Conservation (phyloP, 2,329 filamentous ascomycete species). For the Teratosphaeria epicoccoides region DNA sequence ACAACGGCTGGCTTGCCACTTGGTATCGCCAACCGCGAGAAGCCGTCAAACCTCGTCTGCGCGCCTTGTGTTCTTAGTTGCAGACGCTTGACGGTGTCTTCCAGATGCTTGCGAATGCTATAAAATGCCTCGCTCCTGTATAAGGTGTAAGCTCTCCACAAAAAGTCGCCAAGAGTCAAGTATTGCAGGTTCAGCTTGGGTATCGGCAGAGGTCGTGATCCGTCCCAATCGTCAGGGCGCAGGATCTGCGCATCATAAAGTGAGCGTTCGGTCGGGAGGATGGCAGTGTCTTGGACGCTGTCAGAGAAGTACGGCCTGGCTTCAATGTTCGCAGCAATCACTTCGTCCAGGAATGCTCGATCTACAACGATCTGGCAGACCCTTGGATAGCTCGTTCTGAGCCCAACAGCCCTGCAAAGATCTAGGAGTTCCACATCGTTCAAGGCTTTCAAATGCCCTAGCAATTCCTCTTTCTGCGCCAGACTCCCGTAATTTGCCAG, state of each 20-base stretch:
- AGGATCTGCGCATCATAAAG: constrained; percentile 72
- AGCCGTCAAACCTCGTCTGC: constrained; percentile 62
- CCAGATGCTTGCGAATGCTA: constrained; percentile 82
- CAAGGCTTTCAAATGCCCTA: constrained; percentile 61
- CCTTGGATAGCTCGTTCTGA: constrained; percentile 70
- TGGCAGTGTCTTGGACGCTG: constrained; percentile 52
- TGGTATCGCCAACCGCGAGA: constrained; percentile 82
- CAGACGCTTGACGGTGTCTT: constrained; percentile 68
- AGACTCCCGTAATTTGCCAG: constrained; percentile 88
- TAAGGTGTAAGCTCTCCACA: constrained; percentile 88
- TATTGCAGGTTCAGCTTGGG: constrained; percentile 96
- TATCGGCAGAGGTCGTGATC: constrained; percentile 74
- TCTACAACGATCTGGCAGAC: constrained; percentile 53
- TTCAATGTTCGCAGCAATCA: constrained; percentile 65
- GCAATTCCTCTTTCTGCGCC: constrained; percentile 67
- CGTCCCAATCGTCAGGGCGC: constrained; percentile 78
- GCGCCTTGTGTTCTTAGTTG: constrained; percentile 60
- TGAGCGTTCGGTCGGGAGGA: constrained; percentile 73
- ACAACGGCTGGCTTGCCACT: constrained; percentile 79
- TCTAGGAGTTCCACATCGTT: constrained; percentile 62
- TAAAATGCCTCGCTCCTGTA: constrained; percentile 90
- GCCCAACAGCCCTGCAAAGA: constrained; percentile 60
- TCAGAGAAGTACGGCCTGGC: constrained; percentile 75
- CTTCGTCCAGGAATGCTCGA: constrained; percentile 57
- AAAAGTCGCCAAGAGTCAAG: constrained; percentile 83